Percentiles rank a stretch among this genome's conserved stretches.
Conservation (phyloP, 2,329 filamentous ascomycete genomes). For the Sporothrix mexicana region DNA sequence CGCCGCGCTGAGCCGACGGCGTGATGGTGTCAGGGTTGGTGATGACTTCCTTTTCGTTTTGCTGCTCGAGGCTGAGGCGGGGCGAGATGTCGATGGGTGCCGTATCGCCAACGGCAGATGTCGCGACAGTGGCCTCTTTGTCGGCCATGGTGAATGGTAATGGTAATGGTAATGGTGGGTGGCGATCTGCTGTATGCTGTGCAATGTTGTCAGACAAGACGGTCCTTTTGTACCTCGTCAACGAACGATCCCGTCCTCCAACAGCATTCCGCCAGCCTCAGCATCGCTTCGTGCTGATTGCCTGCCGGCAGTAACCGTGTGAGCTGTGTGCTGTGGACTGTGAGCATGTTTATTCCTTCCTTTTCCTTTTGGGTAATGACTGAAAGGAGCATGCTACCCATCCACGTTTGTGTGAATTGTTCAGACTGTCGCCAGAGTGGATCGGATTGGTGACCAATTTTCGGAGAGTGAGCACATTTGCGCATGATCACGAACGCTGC, state of each 20-base stretch:
- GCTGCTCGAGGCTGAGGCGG: conserved; percentile 34
- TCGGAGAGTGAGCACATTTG: conserved; percentile 19
- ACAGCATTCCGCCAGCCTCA: too few relatives aligned
- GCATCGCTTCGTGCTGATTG: not conserved
- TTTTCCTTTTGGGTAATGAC: not conserved
- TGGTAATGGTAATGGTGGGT: too few relatives aligned
- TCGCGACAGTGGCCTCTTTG: not conserved
- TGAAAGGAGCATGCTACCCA: not conserved
- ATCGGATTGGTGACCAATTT: not conserved
- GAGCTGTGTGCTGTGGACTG: not conserved
- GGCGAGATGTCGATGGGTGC: not conserved
- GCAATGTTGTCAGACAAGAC: too few relatives aligned
- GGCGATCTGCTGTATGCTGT: not conserved
- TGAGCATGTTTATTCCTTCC: conserved; percentile 17
- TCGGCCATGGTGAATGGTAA: not conserved
- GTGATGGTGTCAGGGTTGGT: conserved; percentile 33
- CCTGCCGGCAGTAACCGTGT: not conserved
- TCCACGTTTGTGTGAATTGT: not conserved
- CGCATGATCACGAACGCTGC: not conserved
- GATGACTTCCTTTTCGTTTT: conserved; percentile 36
- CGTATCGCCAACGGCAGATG: not conserved
- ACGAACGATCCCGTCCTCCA: too few relatives aligned
- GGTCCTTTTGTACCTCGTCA: not conserved
- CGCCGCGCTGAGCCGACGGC: conserved; percentile 50
- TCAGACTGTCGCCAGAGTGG: not conserved